Conservation (phyloP, 768 basidiomycete species). For the Leccinum barrowsii region DNA sequence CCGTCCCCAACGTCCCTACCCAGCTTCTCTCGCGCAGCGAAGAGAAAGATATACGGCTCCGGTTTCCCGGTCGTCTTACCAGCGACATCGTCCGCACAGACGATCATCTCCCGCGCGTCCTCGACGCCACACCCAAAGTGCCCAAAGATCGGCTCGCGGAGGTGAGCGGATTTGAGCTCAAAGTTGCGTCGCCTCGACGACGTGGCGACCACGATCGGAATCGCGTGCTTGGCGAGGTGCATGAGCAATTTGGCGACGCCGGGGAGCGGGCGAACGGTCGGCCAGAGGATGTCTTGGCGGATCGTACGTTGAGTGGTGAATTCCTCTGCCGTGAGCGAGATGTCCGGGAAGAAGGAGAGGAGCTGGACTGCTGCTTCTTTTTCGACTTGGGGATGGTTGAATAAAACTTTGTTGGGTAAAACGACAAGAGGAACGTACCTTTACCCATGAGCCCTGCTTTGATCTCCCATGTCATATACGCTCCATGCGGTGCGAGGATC, state of each 20-base stretch:
- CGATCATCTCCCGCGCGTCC: constrained; percentile 43
- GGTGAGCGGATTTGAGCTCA: constrained; percentile 62
- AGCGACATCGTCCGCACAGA: constrained; percentile 71
- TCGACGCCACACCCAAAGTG: constrained; percentile 22
- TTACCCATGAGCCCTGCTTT: constrained; percentile 90
- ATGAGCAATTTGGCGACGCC: constrained; percentile 66
- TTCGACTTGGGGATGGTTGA: constrained; percentile 47
- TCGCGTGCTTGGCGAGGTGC: constrained; percentile 61
- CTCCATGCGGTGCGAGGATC: constrained; percentile 68
- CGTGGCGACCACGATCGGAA: constrained; percentile 83
- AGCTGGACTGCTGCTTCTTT: constrained; percentile 60
- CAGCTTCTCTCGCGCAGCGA: constrained; percentile 60
- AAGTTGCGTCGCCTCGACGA: constrained; percentile 66
- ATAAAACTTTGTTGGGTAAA: not conserved
- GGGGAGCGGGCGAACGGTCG: constrained; percentile 66
- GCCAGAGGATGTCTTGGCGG: constrained; percentile 65
- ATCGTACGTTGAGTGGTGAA: constrained; percentile 55
- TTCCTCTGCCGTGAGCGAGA: constrained; percentile 57
- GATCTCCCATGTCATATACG: constrained; percentile 83
- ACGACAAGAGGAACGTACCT: constrained; percentile 39
- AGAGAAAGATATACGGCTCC: constrained; percentile 75
- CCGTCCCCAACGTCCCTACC: constrained; percentile 52
- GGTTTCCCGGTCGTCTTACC: constrained; percentile 69
- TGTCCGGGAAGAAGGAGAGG: constrained; percentile 73
- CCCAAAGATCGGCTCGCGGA: constrained; percentile 52